These are phyloP conservation scores for Coniella lustricola DNA, from an alignment of 2,329 filamentous ascomycete species.

Conservation along the genomic window DNA sequence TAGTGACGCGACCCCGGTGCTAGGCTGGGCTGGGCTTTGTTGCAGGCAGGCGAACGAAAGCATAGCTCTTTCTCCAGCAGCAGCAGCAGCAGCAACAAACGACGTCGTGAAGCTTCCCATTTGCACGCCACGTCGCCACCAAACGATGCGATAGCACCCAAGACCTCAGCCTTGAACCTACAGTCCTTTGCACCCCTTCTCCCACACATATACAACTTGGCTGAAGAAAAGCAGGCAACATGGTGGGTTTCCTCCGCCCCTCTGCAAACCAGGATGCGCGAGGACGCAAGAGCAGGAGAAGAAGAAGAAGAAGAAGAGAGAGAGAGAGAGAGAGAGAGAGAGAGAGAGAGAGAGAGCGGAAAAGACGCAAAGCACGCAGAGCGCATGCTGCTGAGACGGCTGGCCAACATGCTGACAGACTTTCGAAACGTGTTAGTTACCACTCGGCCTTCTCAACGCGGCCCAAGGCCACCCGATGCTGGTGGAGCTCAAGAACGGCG, in stretches of 20 bases:
- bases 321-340: no score
- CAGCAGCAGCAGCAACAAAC: neutral
- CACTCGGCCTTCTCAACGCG: constrained; percentile 80
- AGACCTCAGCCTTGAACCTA: neutral
- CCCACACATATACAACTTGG: neutral
- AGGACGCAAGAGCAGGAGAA: neutral
- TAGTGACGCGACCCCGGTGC: constrained; percentile 11
- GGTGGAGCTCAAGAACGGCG: constrained; percentile 94
- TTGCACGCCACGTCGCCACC: neutral
- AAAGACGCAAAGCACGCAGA: no score
- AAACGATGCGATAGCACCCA: constrained; percentile 7
- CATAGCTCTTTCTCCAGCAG: neutral
- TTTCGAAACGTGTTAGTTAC: no score
- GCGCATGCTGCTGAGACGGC: no score
- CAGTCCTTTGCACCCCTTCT: neutral
- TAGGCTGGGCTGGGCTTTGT: neutral
- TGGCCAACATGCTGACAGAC: no score
- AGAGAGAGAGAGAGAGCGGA: no score
- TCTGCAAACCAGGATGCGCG: neutral
- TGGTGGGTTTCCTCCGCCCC: constrained; percentile 7
- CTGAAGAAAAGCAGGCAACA: neutral
- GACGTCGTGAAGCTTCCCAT: neutral
- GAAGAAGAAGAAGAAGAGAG: neutral
- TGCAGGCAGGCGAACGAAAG: neutral
- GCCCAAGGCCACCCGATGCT: constrained; percentile 98